Conservation (phyloP, 1,284 basidiomycete genomes). For the Fomitopsis betulina region DNA sequence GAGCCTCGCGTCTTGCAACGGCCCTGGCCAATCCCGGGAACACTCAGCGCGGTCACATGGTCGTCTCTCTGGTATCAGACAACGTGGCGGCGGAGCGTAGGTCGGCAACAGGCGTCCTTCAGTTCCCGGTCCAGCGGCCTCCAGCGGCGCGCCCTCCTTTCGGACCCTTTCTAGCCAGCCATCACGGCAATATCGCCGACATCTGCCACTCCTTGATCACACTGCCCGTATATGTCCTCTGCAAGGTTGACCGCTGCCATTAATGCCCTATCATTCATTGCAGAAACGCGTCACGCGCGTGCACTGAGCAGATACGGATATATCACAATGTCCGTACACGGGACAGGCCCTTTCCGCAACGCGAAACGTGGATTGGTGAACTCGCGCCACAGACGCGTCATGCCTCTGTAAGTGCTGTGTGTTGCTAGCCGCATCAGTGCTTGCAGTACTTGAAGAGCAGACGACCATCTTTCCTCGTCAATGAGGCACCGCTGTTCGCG, state of each 20-base stretch:
- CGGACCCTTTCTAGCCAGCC: not conserved
- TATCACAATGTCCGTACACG: no score
- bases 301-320: no score
- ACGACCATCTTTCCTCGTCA: no score
- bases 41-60: not conserved
- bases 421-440: no score
- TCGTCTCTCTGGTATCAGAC: not conserved
- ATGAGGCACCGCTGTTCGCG: no score
- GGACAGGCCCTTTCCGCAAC: no score
- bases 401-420: no score
- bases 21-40: not conserved
- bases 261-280: not conserved
- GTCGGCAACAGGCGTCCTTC: not conserved
- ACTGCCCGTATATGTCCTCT: no score
- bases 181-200: not conserved
- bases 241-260: not conserved
- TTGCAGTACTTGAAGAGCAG: no score
- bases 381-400: no score
- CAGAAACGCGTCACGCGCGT: no score
- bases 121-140: not conserved
- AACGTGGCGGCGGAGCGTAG: not conserved
- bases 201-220: not conserved
- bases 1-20: not conserved
- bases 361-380: no score
- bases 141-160: not conserved